phyloP scores from a whole-genome alignment of 257 asterid species.

The Solanum chiquidenum region DNA sequence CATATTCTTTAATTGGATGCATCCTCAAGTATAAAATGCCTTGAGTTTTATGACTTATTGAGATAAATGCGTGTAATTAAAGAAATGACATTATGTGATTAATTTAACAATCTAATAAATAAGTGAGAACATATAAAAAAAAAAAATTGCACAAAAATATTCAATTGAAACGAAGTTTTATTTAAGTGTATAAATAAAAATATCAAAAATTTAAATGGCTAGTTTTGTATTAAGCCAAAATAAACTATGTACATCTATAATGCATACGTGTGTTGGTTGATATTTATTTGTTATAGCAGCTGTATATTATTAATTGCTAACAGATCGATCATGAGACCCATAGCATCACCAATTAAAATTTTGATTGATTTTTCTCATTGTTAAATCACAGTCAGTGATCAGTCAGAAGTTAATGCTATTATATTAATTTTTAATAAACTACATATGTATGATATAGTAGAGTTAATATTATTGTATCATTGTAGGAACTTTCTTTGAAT shows the following conservation, averaged over 20 bases:
- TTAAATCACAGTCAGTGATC: not conserved
- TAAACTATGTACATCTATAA: not conserved
- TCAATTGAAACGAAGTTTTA: no score
- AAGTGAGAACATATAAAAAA: not conserved
- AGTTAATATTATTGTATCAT: not conserved
- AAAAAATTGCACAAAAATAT: not conserved
- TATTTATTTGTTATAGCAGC: not conserved
- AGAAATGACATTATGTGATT: no score
- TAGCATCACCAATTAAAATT: not conserved
- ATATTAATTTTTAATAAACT: not conserved
- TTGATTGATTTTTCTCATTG: not conserved
- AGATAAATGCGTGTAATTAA: no score
- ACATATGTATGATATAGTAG: not conserved
- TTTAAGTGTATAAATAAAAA: no score
- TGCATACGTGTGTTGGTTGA: not conserved
- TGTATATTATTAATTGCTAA: not conserved
- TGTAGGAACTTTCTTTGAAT: not conserved
- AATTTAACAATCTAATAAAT: no score
- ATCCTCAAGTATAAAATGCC: not conserved
- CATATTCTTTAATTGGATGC: not conserved
- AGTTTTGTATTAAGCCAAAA: not conserved
- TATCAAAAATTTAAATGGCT: no score
- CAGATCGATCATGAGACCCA: not conserved
- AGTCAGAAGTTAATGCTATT: not conserved
- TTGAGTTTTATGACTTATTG: no score